phyloP scores from a whole-genome alignment of 257 asterid genomes.

The Penstemon davidsonii region DNA sequence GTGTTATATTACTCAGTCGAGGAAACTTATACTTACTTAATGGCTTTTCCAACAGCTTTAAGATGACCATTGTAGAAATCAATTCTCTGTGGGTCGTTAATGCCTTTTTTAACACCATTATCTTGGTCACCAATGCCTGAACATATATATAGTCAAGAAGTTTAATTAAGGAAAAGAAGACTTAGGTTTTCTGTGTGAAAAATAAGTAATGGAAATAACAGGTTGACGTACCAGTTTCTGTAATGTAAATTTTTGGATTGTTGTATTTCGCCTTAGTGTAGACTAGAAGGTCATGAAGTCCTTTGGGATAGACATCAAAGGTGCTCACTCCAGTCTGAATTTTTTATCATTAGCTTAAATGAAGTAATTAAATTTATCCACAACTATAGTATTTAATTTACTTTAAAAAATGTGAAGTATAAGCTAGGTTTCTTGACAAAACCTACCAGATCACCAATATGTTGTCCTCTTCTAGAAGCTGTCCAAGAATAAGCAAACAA shows the following conservation, averaged over 20 bases:
- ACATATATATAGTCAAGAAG: not conserved
- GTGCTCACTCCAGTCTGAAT: not conserved
- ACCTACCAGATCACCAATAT: conserved; percentile 12
- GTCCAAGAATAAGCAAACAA: not conserved
- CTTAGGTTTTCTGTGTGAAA: no score
- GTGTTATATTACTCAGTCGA: not conserved
- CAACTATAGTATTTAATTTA: not conserved
- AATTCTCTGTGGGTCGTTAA: not conserved
- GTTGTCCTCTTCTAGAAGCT: not conserved
- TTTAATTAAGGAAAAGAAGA: not conserved
- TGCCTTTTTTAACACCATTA: not conserved
- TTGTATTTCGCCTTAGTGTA: conserved; percentile 1
- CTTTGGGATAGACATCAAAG: not conserved
- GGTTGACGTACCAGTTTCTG: conserved; percentile 3
- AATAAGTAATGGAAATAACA: not conserved
- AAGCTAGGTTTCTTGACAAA: not conserved
- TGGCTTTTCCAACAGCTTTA: not conserved
- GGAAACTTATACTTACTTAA: not conserved
- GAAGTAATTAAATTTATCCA: not conserved
- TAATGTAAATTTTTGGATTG: conserved; percentile 2
- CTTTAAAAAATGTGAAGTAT: not conserved
- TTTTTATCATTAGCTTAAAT: not conserved
- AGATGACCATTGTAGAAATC: conserved; percentile 14
- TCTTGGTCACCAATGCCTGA: not conserved
- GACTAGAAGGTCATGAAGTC: not conserved